Percentiles rank a stretch among this genome's conserved stretches.
phyloP scores from a whole-genome alignment of 805 yeast species.

The Candida arabinofermentans region DNA sequence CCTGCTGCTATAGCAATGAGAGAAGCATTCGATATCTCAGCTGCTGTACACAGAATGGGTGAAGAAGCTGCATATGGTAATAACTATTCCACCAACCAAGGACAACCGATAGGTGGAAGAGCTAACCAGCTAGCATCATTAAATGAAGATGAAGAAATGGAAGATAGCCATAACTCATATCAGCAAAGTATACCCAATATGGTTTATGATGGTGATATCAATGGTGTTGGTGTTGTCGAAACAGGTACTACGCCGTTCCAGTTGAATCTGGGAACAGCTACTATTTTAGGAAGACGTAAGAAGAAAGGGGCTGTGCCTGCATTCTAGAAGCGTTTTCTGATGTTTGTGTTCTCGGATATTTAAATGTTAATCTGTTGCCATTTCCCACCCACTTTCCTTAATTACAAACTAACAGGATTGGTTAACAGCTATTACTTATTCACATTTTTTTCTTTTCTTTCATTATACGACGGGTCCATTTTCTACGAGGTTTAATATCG shows the following conservation, averaged over 20 bases:
- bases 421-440: too few relatives aligned
- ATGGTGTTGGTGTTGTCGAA: not conserved
- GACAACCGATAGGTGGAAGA: not conserved
- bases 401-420: too few relatives aligned
- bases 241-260: constrained; percentile 30
- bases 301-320: constrained; percentile 19
- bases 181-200: not conserved
- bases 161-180: not conserved
- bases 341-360: not conserved
- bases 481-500: too few relatives aligned
- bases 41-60: constrained; percentile 58
- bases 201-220: not conserved
- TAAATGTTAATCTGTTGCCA: too few relatives aligned
- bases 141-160: constrained; percentile 19
- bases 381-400: too few relatives aligned
- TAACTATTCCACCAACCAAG: constrained; percentile 4
- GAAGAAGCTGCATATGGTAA: constrained; percentile 39
- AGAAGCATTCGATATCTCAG: constrained; percentile 56
- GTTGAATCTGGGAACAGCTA: constrained; percentile 48
- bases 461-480: too few relatives aligned
- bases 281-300: constrained; percentile 45
- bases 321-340: not conserved
- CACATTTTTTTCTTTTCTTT: too few relatives aligned
- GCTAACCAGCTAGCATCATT: constrained; percentile 4
- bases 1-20: constrained; percentile 58